Base-by-base conservation (phyloP, 306 rosid genomes). In the Fragaria ananassa region DNA sequence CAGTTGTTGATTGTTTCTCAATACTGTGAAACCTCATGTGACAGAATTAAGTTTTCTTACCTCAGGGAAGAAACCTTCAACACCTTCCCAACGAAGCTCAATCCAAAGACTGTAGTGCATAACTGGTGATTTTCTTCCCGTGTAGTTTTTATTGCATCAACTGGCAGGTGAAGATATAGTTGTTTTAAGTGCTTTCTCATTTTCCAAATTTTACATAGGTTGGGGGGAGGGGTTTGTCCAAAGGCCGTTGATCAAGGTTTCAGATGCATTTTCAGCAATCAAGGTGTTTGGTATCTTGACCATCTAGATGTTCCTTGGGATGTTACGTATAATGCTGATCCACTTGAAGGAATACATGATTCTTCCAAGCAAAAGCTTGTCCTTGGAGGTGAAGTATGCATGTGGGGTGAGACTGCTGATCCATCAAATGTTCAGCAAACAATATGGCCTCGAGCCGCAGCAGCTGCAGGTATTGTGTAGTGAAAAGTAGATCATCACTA, bases 361-460 rank as follows among this genome's bases (percentile, higher is more conserved):
- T 60, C 81, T 77, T 80, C 90, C 17, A 78, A 88, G 83, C 92
- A 87, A 83, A 77, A 88, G 75, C 99, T 92, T 81, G 89, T 95
- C 61, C 75, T 95, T 70, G 99, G 99, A 65, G 99, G 99, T 80
- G 97, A 96, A 87, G 97, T 89, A 77, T 95, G 99, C 85, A 90
- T 95, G 99, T 95, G 99, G 99, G 86, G 82, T 34, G 99, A 95
- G 85, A 89, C 85, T 7, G 97, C 85, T 61, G 99, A 92, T 81
- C 50, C 99, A 50, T 95, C 99, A 10, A 25, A 92, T 77, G 89
- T 92, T 81, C 97, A 87, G 80, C 93, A 90, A 81, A 95, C 99
- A 19, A 92, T 95, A 68, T 95, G 99, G 99, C 99, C 99, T 84
- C 92, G 99, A 84, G 99, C 99, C 79, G 99, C 99, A 17, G 97